phyloP scores from a whole-genome alignment of 495 filamentous ascomycete genomes.

The Penicillium malachiteum region DNA sequence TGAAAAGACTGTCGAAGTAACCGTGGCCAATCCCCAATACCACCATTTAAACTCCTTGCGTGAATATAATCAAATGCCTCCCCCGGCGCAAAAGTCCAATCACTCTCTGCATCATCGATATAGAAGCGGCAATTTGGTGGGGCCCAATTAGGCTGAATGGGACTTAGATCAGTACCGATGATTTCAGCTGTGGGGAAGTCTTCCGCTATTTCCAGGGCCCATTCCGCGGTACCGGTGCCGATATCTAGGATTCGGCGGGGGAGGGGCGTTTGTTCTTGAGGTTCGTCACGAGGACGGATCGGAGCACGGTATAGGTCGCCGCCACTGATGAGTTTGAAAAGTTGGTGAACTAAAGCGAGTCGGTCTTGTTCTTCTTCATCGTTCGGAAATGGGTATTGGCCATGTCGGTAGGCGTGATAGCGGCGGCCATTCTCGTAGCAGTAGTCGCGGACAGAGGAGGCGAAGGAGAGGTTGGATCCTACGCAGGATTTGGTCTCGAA shows the following conservation, averaged over 20 bases:
- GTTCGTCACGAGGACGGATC: slow-evolving; percentile 24
- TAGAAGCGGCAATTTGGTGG: slow-evolving; percentile 50
- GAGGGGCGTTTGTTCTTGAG: not conserved
- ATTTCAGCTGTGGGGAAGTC: slow-evolving; percentile 54
- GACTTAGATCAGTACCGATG: slow-evolving; percentile 63
- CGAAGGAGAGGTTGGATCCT: slow-evolving; percentile 43
- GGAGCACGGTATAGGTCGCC: slow-evolving; percentile 55
- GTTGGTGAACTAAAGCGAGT: slow-evolving; percentile 65
- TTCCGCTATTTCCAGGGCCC: slow-evolving; percentile 65
- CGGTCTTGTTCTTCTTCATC: slow-evolving; percentile 63
- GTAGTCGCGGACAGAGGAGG: slow-evolving; percentile 49
- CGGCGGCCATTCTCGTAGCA: slow-evolving; percentile 61
- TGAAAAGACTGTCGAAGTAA: slow-evolving; percentile 33
- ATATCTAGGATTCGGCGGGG: slow-evolving; percentile 42
- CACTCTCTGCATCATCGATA: slow-evolving; percentile 50
- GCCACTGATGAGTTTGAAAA: slow-evolving; percentile 50
- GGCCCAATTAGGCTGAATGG: slow-evolving; percentile 52
- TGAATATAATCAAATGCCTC: slow-evolving; percentile 50
- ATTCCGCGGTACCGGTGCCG: slow-evolving; percentile 59
- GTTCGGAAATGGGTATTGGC: slow-evolving; percentile 61
- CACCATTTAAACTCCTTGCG: slow-evolving; percentile 43
- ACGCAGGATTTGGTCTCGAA: slow-evolving; percentile 37
- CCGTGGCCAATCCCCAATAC: slow-evolving; percentile 46
- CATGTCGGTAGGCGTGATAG: slow-evolving; percentile 57
- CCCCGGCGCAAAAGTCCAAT: slow-evolving; percentile 45